Percentiles rank a stretch among this genome's conserved stretches.
Evolutionary conservation across 129 eudicot genomes (phyloP).

Genomic region (Gnaphalium uliginosum): DNA sequence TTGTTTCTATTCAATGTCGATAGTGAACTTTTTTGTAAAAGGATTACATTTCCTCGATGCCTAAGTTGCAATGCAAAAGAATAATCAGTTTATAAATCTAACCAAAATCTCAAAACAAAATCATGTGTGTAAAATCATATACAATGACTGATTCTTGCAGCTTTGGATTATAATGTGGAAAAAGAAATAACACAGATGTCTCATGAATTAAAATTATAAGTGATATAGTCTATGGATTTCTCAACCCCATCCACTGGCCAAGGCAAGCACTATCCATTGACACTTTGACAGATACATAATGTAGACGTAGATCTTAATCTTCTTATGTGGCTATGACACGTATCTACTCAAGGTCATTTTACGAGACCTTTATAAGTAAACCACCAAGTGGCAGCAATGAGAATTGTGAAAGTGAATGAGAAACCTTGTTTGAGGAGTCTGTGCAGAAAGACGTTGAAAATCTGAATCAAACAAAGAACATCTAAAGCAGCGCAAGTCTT

Average conservation of each 20-base stretch:
- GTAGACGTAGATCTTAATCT: constrained; percentile 14
- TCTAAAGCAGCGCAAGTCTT: constrained; percentile 78
- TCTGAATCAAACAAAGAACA: constrained; percentile 72
- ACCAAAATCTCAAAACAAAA: not conserved
- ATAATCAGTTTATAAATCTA: not conserved
- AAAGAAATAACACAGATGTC: too few species aligned
- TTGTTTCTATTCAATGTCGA: not conserved
- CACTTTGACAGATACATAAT: not conserved
- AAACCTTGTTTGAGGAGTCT: constrained; percentile 70
- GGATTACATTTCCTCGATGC: not conserved
- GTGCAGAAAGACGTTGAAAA: constrained; percentile 58
- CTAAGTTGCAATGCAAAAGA: not conserved
- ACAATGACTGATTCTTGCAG: not conserved
- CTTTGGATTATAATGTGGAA: not conserved
- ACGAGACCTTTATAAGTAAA: not conserved
- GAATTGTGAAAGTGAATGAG: constrained; percentile 1
- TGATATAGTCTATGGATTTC: not conserved
- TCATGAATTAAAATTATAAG: not conserved
- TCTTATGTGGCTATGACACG: not conserved
- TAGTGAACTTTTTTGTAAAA: not conserved
- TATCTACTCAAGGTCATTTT: not conserved
- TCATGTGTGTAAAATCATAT: not conserved
- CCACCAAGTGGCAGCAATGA: too few species aligned
- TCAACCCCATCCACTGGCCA: not conserved
- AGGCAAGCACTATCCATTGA: not conserved